Base-by-base conservation (phyloP, 2,329 filamentous ascomycete species). In the Keithomyces neogunnii region DNA sequence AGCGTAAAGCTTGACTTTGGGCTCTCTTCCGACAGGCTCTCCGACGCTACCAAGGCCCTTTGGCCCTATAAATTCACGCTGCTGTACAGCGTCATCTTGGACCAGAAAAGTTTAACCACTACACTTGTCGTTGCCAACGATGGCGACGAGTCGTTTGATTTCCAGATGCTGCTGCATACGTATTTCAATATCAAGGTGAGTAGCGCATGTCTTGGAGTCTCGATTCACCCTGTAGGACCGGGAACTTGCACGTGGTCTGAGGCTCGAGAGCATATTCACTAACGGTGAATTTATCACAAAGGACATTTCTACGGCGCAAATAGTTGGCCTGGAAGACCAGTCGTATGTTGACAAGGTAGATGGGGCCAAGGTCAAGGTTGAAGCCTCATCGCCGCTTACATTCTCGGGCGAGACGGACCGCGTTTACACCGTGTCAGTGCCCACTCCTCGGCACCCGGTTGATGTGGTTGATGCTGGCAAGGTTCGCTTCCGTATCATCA, bases 1-100 rank as follows among this genome's bases (percentile, higher is more conserved):
- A 85, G 84, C 47, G 85, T 97, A 58, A 96, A 95, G 77, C 84
- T 99, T 54, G 93, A 99, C 73, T 97, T 99, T 68, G 93, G 92
- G 31, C 83, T 99, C 36, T 89, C 86, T 48, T 80, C 82, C 31
- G 76, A 80, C 48, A 86, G 85, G 63, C 74, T 97, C 52, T 80
- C 78, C 58, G 82, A 85, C 0, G 79, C 84, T 43, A 78, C 80
- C 58, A 82, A 80, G 64, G 78, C 80, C 60, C 79, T 84, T 29
- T 99, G 93, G 93, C 85, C 88, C 2, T 86, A 86, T 64, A 83
- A 87, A 56, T 99, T 99, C 67, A 87, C 86, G 4, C 78, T 97
- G 48, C 86, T 96, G 51, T 99, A 99, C 76, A 95, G 87, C 62
- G 89, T 99, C 53, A 95, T 88, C 3, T 73, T 99, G 57, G 82